phyloP scores from a whole-genome alignment of 2,329 filamentous ascomycete genomes.

The Thermoascus crustaceus region DNA sequence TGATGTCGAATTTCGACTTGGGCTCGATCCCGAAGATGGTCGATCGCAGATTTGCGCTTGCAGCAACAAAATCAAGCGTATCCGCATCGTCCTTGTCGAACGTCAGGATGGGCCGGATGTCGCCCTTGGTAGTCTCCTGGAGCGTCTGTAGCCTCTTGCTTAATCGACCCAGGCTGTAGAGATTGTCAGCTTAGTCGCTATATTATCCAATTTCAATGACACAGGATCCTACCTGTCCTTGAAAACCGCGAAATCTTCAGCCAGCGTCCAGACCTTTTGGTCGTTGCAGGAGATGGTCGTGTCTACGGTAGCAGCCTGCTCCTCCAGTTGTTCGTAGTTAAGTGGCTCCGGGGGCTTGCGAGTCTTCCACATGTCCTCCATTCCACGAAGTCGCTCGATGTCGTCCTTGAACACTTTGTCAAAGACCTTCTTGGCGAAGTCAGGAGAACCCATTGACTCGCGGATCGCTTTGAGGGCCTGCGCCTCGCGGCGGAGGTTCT shows the following conservation, averaged over 20 bases:
- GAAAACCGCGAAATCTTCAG: conserved; percentile 81
- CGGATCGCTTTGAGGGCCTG: conserved; percentile 76
- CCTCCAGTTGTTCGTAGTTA: conserved; percentile 55
- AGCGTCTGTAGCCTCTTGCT: conserved; percentile 63
- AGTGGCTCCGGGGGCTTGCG: conserved; percentile 66
- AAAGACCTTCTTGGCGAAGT: conserved; percentile 75
- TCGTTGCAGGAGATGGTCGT: conserved; percentile 54
- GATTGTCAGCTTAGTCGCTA: conserved; percentile 10
- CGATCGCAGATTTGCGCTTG: conserved; percentile 83
- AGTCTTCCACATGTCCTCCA: conserved; percentile 95
- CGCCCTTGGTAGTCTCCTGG: conserved; percentile 43
- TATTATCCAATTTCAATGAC: background rate
- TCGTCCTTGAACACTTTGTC: conserved; percentile 88
- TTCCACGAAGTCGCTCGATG: conserved; percentile 69
- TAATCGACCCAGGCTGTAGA: conserved; percentile 58
- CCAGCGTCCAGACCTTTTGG: conserved; percentile 70
- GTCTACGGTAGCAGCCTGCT: conserved; percentile 45
- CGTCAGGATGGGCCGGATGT: conserved; percentile 53
- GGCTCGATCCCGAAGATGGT: conserved; percentile 79
- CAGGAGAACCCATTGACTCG: conserved; percentile 65
- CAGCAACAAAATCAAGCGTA: conserved; percentile 87
- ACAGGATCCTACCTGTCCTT: conserved; percentile 53
- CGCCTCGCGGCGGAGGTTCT: conserved; percentile 75
- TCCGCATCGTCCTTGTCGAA: conserved; percentile 98
- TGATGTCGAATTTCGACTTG: conserved; percentile 92